Percentiles rank a stretch among this genome's conserved stretches.
Evolutionary conservation across 352 stramenopile genomes (phyloP).

Genomic region (Globisporangium viniferum): DNA sequence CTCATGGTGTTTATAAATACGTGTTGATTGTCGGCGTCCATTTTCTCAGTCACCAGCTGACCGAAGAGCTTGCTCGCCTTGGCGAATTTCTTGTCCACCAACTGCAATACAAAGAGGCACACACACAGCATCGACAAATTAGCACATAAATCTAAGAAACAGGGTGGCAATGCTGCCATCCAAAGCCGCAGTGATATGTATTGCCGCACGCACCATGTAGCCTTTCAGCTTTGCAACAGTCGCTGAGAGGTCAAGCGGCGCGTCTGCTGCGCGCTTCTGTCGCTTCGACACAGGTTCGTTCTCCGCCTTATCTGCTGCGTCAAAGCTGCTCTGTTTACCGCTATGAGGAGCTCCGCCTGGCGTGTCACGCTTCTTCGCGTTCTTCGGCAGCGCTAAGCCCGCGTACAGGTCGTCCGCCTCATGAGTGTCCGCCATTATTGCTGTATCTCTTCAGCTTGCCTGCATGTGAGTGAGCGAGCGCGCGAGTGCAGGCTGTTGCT

Average conservation of each 20-base stretch:
- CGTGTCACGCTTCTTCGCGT: constrained; percentile 45
- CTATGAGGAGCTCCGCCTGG: neutral
- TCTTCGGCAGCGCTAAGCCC: constrained; percentile 43
- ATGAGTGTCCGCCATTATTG: constrained; percentile 3
- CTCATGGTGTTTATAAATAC: constrained; percentile 49
- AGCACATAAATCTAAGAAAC: neutral
- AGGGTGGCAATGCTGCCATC: neutral
- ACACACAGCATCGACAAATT: neutral
- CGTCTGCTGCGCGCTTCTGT: constrained; percentile 23
- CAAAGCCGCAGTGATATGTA: neutral
- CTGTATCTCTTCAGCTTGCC: neutral
- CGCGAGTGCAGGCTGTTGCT: no score
- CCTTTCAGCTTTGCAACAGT: constrained; percentile 56
- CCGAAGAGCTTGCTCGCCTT: constrained; percentile 63
- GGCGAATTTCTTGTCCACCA: constrained; percentile 73
- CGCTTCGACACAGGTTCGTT: constrained; percentile 20
- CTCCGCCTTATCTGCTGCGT: neutral
- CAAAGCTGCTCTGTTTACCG: neutral
- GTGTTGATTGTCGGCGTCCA: constrained; percentile 30
- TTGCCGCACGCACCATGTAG: constrained; percentile 47
- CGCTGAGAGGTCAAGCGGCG: constrained; percentile 32
- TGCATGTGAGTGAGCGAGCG: neutral
- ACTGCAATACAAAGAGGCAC: constrained; percentile 15
- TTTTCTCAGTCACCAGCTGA: constrained; percentile 41
- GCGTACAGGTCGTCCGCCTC: constrained; percentile 46